Conservation (phyloP, 805 yeast genomes). For the Naumovozyma castellii region DNA sequence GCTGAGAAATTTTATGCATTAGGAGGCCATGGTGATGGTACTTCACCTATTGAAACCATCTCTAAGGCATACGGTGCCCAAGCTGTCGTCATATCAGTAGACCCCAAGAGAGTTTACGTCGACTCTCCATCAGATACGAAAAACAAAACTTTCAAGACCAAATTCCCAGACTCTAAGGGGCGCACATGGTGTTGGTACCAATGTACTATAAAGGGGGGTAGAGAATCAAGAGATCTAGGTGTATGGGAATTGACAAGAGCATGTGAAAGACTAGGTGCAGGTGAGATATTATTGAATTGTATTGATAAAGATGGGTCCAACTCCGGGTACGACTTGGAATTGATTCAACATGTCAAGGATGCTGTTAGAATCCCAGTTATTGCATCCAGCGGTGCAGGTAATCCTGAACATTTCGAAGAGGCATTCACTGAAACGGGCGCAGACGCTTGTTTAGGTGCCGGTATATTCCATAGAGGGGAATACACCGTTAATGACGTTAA, state of each 20-base stretch:
- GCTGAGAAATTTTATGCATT: constrained; percentile 71
- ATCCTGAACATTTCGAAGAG: constrained; percentile 80
- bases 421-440: constrained; percentile 74
- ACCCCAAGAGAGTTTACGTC: constrained; percentile 83
- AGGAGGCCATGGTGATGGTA: constrained; percentile 55
- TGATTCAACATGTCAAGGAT: constrained; percentile 65
- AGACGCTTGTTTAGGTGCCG: constrained; percentile 98
- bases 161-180: constrained; percentile 73
- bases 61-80: constrained; percentile 89
- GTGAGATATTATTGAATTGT: constrained; percentile 86
- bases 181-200: constrained; percentile 88
- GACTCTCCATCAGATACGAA: constrained; percentile 44
- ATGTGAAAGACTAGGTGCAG: constrained; percentile 90
- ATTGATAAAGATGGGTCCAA: constrained; percentile 96
- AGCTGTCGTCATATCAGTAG: constrained; percentile 97
- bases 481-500: constrained; percentile 83
- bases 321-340: constrained; percentile 84
- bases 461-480: constrained; percentile 94
- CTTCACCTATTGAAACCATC: constrained; percentile 85
- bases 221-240: constrained; percentile 82
- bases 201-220: constrained; percentile 94
- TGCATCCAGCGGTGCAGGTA: constrained; percentile 97
- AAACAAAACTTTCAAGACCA: constrained; percentile 57
- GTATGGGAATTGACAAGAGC: constrained; percentile 84
- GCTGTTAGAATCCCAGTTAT: constrained; percentile 85